Base-by-base conservation (phyloP, 768 basidiomycete genomes). In the Lactarius tabidus region DNA sequence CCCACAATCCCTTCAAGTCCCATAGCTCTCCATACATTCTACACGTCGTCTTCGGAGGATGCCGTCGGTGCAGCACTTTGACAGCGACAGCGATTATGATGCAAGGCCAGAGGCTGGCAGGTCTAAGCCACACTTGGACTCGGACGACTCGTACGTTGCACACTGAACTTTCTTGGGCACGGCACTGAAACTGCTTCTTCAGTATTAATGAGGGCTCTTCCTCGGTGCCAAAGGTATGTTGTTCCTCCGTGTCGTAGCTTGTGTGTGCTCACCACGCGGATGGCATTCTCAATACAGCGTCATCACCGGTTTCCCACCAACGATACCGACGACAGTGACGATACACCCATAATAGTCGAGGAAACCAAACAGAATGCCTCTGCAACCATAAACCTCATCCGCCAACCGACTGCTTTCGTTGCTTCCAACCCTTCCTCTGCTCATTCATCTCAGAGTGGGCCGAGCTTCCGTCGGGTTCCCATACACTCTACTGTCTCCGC, bases 81-180 rank as follows among this genome's bases (percentile, higher is more conserved):
- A 58, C 10, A 68, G 67, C 57, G 65, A 58, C 10, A 68, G 67
- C 39, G 67, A 68, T 54, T 66, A 68, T 48, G 67, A 67, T 57
- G 14, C 61, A 23, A 62, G 43, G 51, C 67, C 67, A 0, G 67
- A 68, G 48, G 57, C 54, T 43, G 67, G 67, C 54, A 51, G 67
- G 60, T 2, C 31, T 12, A 68, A 59, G 54, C 60, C 20, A 14
- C 45, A 43, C 14, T 56, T 57, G 23, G 59, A 60, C 36, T 67
- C 67, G 31, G 67, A 68, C 31, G 67, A 67, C 26, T 63, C 65
- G 67, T 68, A 60, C 17, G 67, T 60, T 14, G n/a, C n/a, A 23
- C 12, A 6, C 1, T 2, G 7, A n/a, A 31, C 6, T 54, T 6
- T 33, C 31, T n/a, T 28, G 38, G 28, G 17, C 36, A 23, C 26